Percentiles rank a stretch among this genome's conserved stretches.
phyloP scores from a whole-genome alignment of 2,329 filamentous ascomycete genomes.

The Aspergillus bombycis region DNA sequence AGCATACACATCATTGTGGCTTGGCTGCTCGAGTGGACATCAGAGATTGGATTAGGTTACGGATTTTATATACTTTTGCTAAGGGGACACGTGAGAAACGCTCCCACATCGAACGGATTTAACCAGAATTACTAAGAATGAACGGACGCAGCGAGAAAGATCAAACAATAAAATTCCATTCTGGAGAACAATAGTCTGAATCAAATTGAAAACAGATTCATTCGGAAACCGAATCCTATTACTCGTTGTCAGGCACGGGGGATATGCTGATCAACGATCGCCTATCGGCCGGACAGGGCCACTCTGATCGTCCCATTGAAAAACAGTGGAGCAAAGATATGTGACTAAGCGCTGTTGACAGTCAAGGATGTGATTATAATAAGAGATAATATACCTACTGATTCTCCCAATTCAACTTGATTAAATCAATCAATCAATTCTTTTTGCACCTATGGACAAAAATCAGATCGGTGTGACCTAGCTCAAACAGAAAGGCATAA shows the following conservation, averaged over 20 bases:
- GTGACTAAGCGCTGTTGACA: constrained; percentile 12
- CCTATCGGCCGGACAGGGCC: constrained; percentile 8
- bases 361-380: background rate
- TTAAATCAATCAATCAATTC: background rate
- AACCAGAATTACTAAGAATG: background rate
- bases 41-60: background rate
- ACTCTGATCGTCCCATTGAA: constrained; percentile 9
- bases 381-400: background rate
- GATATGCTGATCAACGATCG: constrained; percentile 14
- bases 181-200: background rate
- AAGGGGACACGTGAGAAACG: background rate
- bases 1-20: constrained; percentile 1
- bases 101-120: background rate
- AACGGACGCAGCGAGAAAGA: background rate
- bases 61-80: background rate
- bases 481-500: background rate
- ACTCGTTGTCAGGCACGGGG: background rate
- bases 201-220: background rate
- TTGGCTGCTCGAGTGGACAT: background rate
- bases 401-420: background rate
- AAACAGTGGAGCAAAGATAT: constrained; percentile 2
- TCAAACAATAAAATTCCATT: background rate
- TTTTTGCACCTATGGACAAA: background rate
- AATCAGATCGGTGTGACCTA: background rate
- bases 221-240: constrained; percentile 10